Base-by-base conservation (phyloP, 495 filamentous ascomycete species). In the Aspergillus olivimuriae region DNA sequence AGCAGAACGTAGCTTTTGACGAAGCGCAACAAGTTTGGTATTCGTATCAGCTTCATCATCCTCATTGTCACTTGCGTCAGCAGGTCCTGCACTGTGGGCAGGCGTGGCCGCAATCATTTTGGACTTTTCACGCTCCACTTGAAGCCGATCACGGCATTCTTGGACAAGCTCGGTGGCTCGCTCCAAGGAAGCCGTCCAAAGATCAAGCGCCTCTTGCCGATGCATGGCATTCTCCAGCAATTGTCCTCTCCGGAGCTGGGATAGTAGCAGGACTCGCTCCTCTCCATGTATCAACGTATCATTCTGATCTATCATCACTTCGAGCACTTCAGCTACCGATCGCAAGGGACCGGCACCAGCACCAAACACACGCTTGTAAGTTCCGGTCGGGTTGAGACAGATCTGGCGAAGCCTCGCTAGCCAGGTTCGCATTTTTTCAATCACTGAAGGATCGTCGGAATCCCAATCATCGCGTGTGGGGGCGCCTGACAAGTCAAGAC, bases 221-320 rank as follows among this genome's bases (percentile, higher is more conserved):
- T 64, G 62, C 40, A 73, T 67, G 0, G 76, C 74, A 49, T 83
- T 83, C 33, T 86, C 89, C 22, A 85, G 60, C 5, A 95, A 59
- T 50, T 94, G 90, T 2, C 87, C 91, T 22, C 78, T 71, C 4
- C 72, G 65, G 15, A 94, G 54, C 47, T 78, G 80, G 8, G 72
- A 71, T 1, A 76, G 54, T 1, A 94, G 68, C 11, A 82, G 63
- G 7, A 61, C 56, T 17, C 89, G 75, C 52, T 94, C 81, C 39
- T 92, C 82, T 0, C 75, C 60, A 19, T 80, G 72, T 15, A 86
- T 74, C 2, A 63, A 50, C 15, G 67, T 63, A 20, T 89, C 82
- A 11, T 81, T 86, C 43, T 87, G 76, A 18, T 95, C 89, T 44
- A 95, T 81, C 91, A 97, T 95, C 3, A 82, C 80, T 31, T 86